Conservation (phyloP, 2,329 filamentous ascomycete genomes). For the Cladophialophora yegresii region DNA sequence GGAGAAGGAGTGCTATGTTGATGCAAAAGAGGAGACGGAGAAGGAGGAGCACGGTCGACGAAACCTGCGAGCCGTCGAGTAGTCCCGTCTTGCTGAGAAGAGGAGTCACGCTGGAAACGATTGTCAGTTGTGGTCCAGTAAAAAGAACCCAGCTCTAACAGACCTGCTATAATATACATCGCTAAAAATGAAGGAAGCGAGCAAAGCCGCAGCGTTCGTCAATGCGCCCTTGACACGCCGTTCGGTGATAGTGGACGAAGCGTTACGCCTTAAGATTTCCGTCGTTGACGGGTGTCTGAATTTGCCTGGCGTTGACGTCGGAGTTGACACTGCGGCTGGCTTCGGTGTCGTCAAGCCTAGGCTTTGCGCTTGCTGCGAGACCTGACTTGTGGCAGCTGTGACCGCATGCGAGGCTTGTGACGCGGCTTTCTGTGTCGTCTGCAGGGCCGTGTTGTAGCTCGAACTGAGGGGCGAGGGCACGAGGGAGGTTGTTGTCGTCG, state of each 20-base stretch:
- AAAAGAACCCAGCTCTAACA: neutral
- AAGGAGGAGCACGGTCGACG: constrained; percentile 54
- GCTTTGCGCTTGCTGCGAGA: constrained; percentile 5
- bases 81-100: constrained; percentile 41
- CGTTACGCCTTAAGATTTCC: constrained; percentile 81
- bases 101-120: constrained; percentile 40
- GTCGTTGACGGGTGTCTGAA: constrained; percentile 89
- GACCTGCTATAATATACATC: constrained; percentile 32
- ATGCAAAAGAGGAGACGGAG: constrained; percentile 64
- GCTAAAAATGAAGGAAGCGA: constrained; percentile 51
- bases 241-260: constrained; percentile 75
- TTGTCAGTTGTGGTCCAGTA: constrained; percentile 27
- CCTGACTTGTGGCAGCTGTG: constrained; percentile 7
- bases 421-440: constrained; percentile 13
- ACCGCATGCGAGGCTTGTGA: constrained; percentile 10
- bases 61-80: constrained; percentile 41
- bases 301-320: constrained; percentile 61
- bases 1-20: constrained; percentile 71
- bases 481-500: constrained; percentile 26
- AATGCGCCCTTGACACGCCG: constrained; percentile 70
- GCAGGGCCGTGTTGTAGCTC: constrained; percentile 16
- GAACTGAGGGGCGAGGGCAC: constrained; percentile 20
- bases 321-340: constrained; percentile 33
- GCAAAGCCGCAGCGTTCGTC: constrained; percentile 64
- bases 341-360: constrained; percentile 9